Evolutionary conservation across 2,329 filamentous ascomycete genomes (phyloP).

Genomic region (Microcyclospora tardicrescens): DNA sequence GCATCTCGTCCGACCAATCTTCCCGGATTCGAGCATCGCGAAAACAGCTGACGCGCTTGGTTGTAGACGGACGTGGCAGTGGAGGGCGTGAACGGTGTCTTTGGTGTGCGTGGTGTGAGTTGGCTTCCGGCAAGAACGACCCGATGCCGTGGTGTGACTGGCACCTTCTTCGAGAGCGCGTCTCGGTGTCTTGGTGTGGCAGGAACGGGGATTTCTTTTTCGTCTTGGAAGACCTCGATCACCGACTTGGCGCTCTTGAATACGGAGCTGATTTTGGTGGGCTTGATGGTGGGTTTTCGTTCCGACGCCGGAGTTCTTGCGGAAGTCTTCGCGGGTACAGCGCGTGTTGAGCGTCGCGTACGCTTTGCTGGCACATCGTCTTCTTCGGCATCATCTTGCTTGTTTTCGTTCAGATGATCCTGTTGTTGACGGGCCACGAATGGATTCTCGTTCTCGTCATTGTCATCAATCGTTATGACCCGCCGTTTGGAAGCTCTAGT

Average conservation of each 20-base stretch:
- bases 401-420: constrained; percentile 17
- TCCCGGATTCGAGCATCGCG: constrained; percentile 61
- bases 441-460: constrained; percentile 57
- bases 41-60: constrained; percentile 74
- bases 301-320: constrained; percentile 22
- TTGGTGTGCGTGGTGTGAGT: constrained; percentile 65
- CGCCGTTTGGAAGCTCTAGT: constrained; percentile 24
- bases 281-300: constrained; percentile 30
- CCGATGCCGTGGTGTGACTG: constrained; percentile 70
- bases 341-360: constrained; percentile 23
- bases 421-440: constrained; percentile 27
- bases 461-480: constrained; percentile 37
- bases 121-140: constrained; percentile 65
- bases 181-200: constrained; percentile 68
- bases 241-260: constrained; percentile 28
- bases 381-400: constrained; percentile 32
- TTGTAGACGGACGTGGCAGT: constrained; percentile 65
- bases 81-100: constrained; percentile 58
- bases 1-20: constrained; percentile 65
- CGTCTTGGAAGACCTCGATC: constrained; percentile 26
- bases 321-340: constrained; percentile 35
- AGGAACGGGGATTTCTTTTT: constrained; percentile 37
- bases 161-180: constrained; percentile 54
- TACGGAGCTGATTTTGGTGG: constrained; percentile 35
- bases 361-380: constrained; percentile 20